Base-by-base conservation (phyloP, 345 rosid species). In the Salix viminalis region DNA sequence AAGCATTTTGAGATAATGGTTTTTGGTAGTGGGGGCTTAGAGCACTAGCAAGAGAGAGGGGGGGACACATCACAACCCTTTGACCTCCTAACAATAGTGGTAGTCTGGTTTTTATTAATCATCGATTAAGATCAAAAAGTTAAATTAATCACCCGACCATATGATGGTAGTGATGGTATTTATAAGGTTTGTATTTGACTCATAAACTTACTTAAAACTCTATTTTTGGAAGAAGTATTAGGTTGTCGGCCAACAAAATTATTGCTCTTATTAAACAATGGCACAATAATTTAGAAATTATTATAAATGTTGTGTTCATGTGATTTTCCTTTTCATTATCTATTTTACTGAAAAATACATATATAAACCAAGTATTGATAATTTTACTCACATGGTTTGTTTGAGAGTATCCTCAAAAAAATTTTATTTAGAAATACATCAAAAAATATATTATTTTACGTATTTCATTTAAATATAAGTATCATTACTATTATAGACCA, bases 101-200 rank as follows among this genome's bases (percentile, higher is more conserved):
- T 9, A 56, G 12, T 56, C 67, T 58, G 39, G 50, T 13, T 46
- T 74, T 36, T 79, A 42, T 58, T 79, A 82, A 36, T 76, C 65
- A 69, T 41, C 72, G 18, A 80, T 73, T 70, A 66, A 70, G 46
- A 23, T 58, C 65, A 30, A 34, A 7, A 65, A 75, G 69, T n/a
- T 42, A 5, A 48, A n/a, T 65, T 78, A 82, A 82, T 76, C 64
- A 78, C 78, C 76, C 80, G 84, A 80, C 83, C 76, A 61, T 61
- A 37, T 79, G 75, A 24, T 78, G 64, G 75, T 61, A 79, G 85
- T 79, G 67, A 79, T 79, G 82, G 73, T 76, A 73, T 75, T 81
- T 72, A 76, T 21, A 56, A 72, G 54, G 61, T 61, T 80, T 70
- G 77, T 62, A 64, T 77, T 73, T 77, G 69, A 72, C 76, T 72